phyloP scores from a whole-genome alignment of 2,329 filamentous ascomycete genomes.

The Dothiorella sarmentorum region DNA sequence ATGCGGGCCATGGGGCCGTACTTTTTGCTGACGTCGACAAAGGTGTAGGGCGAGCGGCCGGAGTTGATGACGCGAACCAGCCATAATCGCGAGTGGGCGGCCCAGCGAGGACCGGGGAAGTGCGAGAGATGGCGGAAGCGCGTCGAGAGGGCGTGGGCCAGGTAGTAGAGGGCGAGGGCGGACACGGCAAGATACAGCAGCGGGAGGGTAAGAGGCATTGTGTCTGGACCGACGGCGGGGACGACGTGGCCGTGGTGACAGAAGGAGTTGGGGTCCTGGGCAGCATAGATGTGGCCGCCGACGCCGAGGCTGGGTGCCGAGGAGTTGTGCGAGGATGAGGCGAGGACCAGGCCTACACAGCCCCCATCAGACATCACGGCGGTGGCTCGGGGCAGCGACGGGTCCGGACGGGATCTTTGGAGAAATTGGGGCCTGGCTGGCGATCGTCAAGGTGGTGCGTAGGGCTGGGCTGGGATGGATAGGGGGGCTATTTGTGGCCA shows the following conservation, averaged over 20 bases:
- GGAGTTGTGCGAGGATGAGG: slow-evolving; percentile 10
- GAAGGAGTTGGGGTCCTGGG: neutral
- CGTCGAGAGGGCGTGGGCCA: neutral
- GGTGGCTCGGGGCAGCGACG: neutral
- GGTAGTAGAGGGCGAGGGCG: neutral
- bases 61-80: neutral
- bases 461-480: slow-evolving; percentile 11
- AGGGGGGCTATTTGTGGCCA: slow-evolving; percentile 14
- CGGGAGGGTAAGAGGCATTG: neutral
- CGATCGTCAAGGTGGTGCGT: no score
- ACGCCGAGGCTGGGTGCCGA: no score
- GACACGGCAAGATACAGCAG: neutral
- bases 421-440: no score
- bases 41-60: slow-evolving; percentile 4
- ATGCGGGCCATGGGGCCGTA: slow-evolving; percentile 42
- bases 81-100: slow-evolving; percentile 7
- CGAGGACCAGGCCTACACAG: slow-evolving; percentile 11
- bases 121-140: slow-evolving; percentile 6
- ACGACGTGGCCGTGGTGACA: neutral
- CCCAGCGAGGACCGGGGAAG: slow-evolving; percentile 5
- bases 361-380: slow-evolving; percentile 12
- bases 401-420: slow-evolving; percentile 4
- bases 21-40: slow-evolving; percentile 7
- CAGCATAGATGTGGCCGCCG: slow-evolving; percentile 3
- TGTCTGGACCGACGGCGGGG: neutral